Evolutionary conservation across 176 grass and related monocot species (phyloP), one percentile per base, ranked within the genome.

Genomic region (Raddia distichophylla): DNA sequence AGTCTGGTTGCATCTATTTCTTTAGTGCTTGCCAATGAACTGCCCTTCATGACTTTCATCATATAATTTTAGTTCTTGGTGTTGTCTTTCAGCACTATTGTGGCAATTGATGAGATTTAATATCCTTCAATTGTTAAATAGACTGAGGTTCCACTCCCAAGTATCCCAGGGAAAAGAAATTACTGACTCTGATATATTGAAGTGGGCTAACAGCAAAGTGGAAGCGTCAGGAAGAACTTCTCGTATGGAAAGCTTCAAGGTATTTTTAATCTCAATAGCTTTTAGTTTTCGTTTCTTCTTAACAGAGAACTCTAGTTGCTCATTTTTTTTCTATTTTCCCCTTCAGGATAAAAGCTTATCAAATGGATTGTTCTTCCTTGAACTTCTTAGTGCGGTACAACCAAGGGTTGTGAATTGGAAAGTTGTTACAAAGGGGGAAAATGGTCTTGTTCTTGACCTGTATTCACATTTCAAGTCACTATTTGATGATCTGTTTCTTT

Each of bases 31-130:
- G 33, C 9, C 69, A 68, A 62, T 75, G 64, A 34, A 47, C 42
- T 62, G 3, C 7, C 33, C 43, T 70, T 81, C 7, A 78, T 42
- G 53, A 18, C 8, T 51, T 52, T 78, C 18, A 64, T 12, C 69
- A 60, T 69, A 51, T 86, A 76, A 86, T 61, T 75, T 15, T 57
- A 50, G 55, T 67, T 71, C 20, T 78, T 60, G 18, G 51, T 90
- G 54, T 60, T 86, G 17, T 88, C 56, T 92, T 91, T 84, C 92
- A 98, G 95, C 95, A 69, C 91, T 93, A 68, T 82, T 94, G 70
- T 98, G 95, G 95, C 95, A 98, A 75, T 91, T 98, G 90, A 98
- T 98, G 95, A 93, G 95, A 87, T 98, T 86, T 86, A 98, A 93
- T 85, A 98, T 98, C 69, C 91, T 98, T 88, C 92, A 94, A 61